Base-by-base conservation (phyloP, 2,329 filamentous ascomycete species). In the Aureobasidium sp. region DNA sequence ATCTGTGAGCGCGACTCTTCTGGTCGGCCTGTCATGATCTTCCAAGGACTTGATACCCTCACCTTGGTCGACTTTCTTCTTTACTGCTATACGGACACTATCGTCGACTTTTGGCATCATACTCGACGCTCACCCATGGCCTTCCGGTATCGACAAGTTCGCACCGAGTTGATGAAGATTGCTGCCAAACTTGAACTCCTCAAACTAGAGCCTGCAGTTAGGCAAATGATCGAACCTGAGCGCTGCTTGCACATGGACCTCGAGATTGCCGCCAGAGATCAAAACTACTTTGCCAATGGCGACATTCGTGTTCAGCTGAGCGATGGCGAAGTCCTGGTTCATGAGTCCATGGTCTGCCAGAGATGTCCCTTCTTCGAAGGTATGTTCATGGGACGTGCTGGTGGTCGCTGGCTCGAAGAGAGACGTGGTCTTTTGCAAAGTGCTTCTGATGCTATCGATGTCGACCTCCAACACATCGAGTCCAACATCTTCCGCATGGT, bases 301-400 rank as follows among this genome's bases (percentile, higher is more conserved):
- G 92, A 99, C 71, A 81, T 90, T 7, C 71, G 93, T 6, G 77
- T 97, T 19, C 86, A 96, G 65, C 79, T 97, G 11, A 84, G 89
- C 62, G 88, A 86, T 23, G 86, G 86, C 29, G 76, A 80, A 58
- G 75, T 91, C 35, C 76, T 78, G 15, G 86, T 88, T 0, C 94
- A 99, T 68, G 93, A 90, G 64, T 79, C 85, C 4, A 73, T 97
- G 3, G 72, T 96, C 37, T 92, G 90, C 65, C 85, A 87, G 67
- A 81, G 94, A 65, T 96, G 92, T 67, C 91, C 90, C 0, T 99
- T 96, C 79, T 99, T 99, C 65, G 80, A 93, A 64, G 89, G 88
- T 1, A 79, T 99, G 45, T 97, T 96, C 72, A 81, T 89, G 66
- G 94, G 94, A n/a, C 86, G 90, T 45, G 90, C 94, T 8, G 81